Evolutionary conservation across 2,329 filamentous ascomycete genomes (phyloP), one percentile per base, ranked within the genome.

Genomic region (Nemania sp.): DNA sequence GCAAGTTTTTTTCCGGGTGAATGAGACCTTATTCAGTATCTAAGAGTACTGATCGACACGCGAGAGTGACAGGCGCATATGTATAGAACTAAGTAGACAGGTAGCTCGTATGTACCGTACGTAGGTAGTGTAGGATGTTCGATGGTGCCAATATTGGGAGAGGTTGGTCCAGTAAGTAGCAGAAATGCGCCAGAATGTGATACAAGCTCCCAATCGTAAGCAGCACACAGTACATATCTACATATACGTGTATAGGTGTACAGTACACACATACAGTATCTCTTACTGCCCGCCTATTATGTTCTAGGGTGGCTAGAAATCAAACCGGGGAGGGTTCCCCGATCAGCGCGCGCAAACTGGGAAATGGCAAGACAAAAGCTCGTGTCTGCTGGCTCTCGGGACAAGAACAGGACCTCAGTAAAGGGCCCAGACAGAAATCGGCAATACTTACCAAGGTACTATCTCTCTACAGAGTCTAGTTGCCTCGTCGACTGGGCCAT

Each of bases 91-190:
- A 24, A 24, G 45, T 22, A 51, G 47, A 24, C 22, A 26, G 29
- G 29, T 32, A 32, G 29, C 29, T n/a, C n/a, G n/a, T n/a, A n/a
- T n/a, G 41, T 15, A 45, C 15, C 7, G 41, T 45, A n/a, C 18
- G 7, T 45, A 45, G 6, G 38, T 43, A 53, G 24, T 45, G 20
- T 47, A n/a, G 49, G 8, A 35, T 8, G n/a, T 13, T 51, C 3
- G 7, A 10, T 45, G 41, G 4, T 29, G 49, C 47, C 29, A 20
- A 47, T 26, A 47, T 49, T 27, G 29, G 45, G 59, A 38, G 49
- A 60, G 61, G 56, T 62, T 68, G 66, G 61, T 11, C 58, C 59
- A 65, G 47, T 62, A 22, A 65, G 47, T 62, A 22, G 41, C 24
- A 55, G 38, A 27, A 26, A 45, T 53, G 47, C 55, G 66, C 60